phyloP scores from a whole-genome alignment of 2,329 filamentous ascomycete genomes.

The Curvularia sp. region DNA sequence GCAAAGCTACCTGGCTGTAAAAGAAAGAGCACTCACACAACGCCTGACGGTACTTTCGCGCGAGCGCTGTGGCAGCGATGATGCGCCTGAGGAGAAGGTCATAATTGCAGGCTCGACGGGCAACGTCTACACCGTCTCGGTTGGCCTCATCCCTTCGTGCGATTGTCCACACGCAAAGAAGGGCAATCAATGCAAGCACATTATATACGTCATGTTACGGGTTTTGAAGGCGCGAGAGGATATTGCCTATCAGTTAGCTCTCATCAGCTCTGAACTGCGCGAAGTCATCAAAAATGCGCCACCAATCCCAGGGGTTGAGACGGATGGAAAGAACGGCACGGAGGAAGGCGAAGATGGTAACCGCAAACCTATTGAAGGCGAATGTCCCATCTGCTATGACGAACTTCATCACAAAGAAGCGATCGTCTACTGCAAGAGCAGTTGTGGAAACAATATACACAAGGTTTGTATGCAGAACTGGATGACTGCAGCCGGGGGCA shows the following conservation, averaged over 20 bases:
- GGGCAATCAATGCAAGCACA: slow-evolving; percentile 70
- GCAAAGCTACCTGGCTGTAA: slow-evolving; percentile 55
- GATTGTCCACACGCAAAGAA: slow-evolving; percentile 63
- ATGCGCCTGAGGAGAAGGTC: slow-evolving; percentile 61
- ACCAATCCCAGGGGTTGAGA: slow-evolving; percentile 54
- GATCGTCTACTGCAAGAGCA: slow-evolving; percentile 63
- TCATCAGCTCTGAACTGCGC: slow-evolving; percentile 64
- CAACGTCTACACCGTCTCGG: slow-evolving; percentile 66
- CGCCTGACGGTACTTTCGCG: slow-evolving; percentile 66
- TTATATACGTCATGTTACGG: slow-evolving; percentile 66
- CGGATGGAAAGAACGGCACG: slow-evolving; percentile 40
- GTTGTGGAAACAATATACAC: slow-evolving; percentile 71
- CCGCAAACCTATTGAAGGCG: slow-evolving; percentile 66
- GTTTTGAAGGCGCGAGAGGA: slow-evolving; percentile 64
- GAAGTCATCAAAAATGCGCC: slow-evolving; percentile 64
- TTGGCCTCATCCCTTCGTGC: slow-evolving; percentile 62
- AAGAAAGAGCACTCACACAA: slow-evolving; percentile 59
- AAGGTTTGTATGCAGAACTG: slow-evolving; percentile 64
- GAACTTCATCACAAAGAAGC: slow-evolving; percentile 46
- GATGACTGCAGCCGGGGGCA: slow-evolving; percentile 43
- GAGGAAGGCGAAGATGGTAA: slow-evolving; percentile 51
- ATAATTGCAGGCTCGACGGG: slow-evolving; percentile 67
- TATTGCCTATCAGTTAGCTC: slow-evolving; percentile 66
- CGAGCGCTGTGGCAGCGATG: slow-evolving; percentile 53
- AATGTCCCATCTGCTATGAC: slow-evolving; percentile 66